Percentiles rank a stretch among this genome's conserved stretches.
Conservation (phyloP, 2,329 filamentous ascomycete genomes). For the Pseudocercospora fuligena region DNA sequence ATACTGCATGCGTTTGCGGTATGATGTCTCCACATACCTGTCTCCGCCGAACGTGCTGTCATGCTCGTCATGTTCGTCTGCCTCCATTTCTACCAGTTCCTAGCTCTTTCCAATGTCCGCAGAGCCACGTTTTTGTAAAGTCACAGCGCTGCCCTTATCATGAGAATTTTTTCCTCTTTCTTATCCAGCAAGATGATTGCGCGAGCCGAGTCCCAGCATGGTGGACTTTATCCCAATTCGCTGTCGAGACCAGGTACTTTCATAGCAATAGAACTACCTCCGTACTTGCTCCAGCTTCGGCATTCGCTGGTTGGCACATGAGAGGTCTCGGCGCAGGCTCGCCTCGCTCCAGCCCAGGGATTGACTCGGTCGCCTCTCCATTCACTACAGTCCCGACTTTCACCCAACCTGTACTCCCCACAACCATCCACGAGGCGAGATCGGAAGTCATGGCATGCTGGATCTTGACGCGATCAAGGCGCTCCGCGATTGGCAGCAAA, state of each 20-base stretch:
- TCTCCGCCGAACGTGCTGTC: constrained; percentile 39
- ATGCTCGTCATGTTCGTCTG: constrained; percentile 32
- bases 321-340: not conserved
- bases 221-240: not conserved
- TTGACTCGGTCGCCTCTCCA: not conserved
- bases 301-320: not conserved
- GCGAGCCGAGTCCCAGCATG: not conserved
- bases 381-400: not conserved
- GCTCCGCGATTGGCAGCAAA: not conserved
- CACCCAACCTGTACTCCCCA: not conserved
- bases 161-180: not conserved
- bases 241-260: not conserved
- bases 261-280: too few species aligned
- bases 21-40: not conserved
- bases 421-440: not conserved
- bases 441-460: not conserved
- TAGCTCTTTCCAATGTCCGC: not conserved
- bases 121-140: not conserved
- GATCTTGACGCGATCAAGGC: not conserved
- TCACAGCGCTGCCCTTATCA: not conserved
- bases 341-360: not conserved
- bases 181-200: not conserved
- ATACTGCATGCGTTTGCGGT: not conserved
- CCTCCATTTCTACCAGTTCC: constrained; percentile 29
- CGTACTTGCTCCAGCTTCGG: not conserved